Conservation (phyloP, 306 rosid species). For the Prunus padus region DNA sequence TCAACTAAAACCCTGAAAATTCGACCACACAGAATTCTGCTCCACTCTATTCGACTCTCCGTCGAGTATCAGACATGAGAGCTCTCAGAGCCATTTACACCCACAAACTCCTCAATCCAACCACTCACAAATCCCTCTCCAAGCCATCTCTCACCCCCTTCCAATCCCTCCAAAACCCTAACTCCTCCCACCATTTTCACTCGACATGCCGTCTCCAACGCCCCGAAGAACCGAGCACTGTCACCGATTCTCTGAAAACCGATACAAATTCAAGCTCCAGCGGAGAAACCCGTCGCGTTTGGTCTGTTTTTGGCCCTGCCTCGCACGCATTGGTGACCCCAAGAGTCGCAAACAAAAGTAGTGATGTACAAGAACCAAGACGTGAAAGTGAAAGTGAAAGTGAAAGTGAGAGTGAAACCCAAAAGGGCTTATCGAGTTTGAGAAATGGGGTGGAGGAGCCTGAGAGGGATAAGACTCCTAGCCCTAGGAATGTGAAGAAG, state of each 20-base stretch:
- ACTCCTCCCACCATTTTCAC: constrained; percentile 29
- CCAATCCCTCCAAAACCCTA: constrained; percentile 28
- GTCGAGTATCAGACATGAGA: constrained; percentile 42
- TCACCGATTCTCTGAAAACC: constrained; percentile 18
- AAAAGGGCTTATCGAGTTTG: constrained; percentile 3
- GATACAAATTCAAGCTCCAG: background rate
- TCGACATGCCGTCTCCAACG: constrained; percentile 23
- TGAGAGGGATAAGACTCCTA: constrained; percentile 18
- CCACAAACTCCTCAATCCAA: constrained; percentile 31
- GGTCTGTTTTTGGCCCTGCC: constrained; percentile 45
- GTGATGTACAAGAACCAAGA: constrained; percentile 9
- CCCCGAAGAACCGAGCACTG: constrained; percentile 20
- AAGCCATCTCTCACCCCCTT: constrained; percentile 33
- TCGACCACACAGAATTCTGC: too few relatives aligned
- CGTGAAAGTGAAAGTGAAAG: constrained; percentile 16
- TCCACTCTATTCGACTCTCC: background rate
- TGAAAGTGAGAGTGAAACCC: constrained; percentile 3
- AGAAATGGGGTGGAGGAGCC: background rate
- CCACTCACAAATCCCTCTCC: constrained; percentile 1
- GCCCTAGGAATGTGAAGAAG: constrained; percentile 27
- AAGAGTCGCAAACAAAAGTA: constrained; percentile 6
- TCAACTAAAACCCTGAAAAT: constrained; percentile 14
- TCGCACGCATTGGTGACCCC: constrained; percentile 12
- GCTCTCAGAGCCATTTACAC: constrained; percentile 49
- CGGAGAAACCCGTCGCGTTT: constrained; percentile 13